Conservation (phyloP, 805 yeast genomes). For the Kodamaea hsintzibuensis region DNA sequence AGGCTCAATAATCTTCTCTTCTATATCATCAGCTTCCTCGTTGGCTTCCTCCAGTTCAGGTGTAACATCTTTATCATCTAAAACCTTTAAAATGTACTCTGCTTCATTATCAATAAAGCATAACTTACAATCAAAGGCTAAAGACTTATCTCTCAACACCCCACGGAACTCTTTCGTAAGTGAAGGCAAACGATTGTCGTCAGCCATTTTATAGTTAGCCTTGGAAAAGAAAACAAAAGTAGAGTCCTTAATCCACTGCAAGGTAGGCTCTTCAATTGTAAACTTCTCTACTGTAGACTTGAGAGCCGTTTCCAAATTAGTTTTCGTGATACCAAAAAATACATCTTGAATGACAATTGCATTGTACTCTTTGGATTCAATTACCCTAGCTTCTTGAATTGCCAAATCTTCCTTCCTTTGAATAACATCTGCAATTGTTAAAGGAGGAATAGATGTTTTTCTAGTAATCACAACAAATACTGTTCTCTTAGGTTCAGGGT, state of each 20-base stretch:
- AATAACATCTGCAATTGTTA: slow-evolving; percentile 48
- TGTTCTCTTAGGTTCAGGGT: slow-evolving; percentile 75
- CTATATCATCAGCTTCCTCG: not conserved
- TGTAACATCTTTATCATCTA: slow-evolving; percentile 7
- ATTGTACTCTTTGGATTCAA: slow-evolving; percentile 39
- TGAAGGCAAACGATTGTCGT: slow-evolving; percentile 39
- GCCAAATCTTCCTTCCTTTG: slow-evolving; percentile 19
- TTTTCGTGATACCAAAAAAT: slow-evolving; percentile 52
- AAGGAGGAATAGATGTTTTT: slow-evolving; percentile 40
- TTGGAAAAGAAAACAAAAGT: slow-evolving; percentile 43
- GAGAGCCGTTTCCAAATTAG: slow-evolving; percentile 40
- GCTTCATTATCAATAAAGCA: slow-evolving; percentile 41
- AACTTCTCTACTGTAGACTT: slow-evolving; percentile 21
- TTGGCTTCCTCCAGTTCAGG: slow-evolving; percentile 1
- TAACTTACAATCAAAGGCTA: slow-evolving; percentile 52
- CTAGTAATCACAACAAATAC: slow-evolving; percentile 55
- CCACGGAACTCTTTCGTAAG: slow-evolving; percentile 38
- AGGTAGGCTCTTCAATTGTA: slow-evolving; percentile 22
- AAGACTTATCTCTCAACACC: slow-evolving; percentile 35
- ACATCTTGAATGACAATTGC: slow-evolving; percentile 56
- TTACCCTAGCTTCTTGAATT: slow-evolving; percentile 21
- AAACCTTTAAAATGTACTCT: slow-evolving; percentile 19
- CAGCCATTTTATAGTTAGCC: slow-evolving; percentile 31
- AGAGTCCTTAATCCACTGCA: slow-evolving; percentile 45
- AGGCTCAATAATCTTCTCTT: not conserved